Evolutionary conservation across 306 rosid species (phyloP), one percentile per base, ranked within the genome.

Genomic region (Betula pendula): DNA sequence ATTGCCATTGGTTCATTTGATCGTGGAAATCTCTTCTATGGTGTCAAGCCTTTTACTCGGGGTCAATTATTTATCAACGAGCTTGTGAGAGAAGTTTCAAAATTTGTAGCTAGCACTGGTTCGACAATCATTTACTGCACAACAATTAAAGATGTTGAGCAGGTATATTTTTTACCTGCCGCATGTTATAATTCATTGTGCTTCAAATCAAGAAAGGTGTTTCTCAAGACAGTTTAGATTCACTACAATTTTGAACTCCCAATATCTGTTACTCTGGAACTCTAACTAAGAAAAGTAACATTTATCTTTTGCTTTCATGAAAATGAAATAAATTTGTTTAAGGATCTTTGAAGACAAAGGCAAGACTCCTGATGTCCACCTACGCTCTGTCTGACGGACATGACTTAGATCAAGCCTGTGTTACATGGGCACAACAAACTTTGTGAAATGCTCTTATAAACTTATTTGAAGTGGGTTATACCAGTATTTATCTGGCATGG

Each of bases 71-170:
- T 87, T 84, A 60, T 93, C 71, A 79, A 87, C 33, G 96, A 89
- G 86, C 85, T 93, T 44, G 90, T 89, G 62, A 84, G 27, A 75
- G 97, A 91, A 79, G 81, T 89, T 81, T 85, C 87, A 6, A 89
- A 84, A 66, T 87, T 82, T 63, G 87, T 87, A 48, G 80, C 81
- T 60, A 84, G 72, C 73, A 82, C 89, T 77, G 88, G 89, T 86
- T 91, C 98, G 71, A 93, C 96, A 63, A 89, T 93, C 68, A 83
- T 93, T 68, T 93, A 91, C 87, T 91, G 98, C 89, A 93, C 93
- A 43, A 91, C 97, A 81, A 85, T 91, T 78, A 93, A 87, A 82
- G 97, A 91, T 76, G 98, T 91, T 35, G 91, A 91, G 75, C 96
- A 87, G 98, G 98, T 89, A 79, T 8, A 47, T n/a, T 31, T 77